Evolutionary conservation across 2,329 filamentous ascomycete species (phyloP).

Genomic region (Cladosporium phlei): DNA sequence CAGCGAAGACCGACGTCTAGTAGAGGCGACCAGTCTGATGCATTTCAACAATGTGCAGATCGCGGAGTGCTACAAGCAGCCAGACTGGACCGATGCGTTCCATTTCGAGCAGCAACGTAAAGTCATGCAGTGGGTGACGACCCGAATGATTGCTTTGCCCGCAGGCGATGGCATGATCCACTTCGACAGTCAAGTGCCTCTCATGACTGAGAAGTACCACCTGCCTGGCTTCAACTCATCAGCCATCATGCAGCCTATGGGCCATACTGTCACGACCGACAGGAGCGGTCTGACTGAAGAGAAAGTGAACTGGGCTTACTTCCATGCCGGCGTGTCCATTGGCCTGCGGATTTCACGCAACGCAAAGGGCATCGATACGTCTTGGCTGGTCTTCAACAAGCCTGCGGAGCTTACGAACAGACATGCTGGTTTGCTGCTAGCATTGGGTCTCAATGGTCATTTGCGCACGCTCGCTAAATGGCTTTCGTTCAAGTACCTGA

Average conservation of each 20-base stretch:
- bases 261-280: conserved; percentile 90
- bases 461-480: conserved; percentile 93
- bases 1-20: conserved; percentile 81
- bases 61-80: conserved; percentile 69
- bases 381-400: conserved; percentile 98
- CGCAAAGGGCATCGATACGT: conserved; percentile 92
- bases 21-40: conserved; percentile 79
- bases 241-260: conserved; percentile 85
- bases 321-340: conserved; percentile 91
- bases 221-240: conserved; percentile 88
- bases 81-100: conserved; percentile 77
- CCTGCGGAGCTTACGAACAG: conserved; percentile 87
- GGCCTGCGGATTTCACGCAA: conserved; percentile 85
- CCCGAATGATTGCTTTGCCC: conserved; percentile 82
- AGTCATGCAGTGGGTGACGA: conserved; percentile 77
- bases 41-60: conserved; percentile 76
- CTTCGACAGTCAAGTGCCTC: conserved; percentile 78
- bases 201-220: conserved; percentile 87
- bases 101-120: conserved; percentile 90
- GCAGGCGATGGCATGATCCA: conserved; percentile 82
- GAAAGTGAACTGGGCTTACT: conserved; percentile 97
- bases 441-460: conserved; percentile 88
- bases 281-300: conserved; percentile 85
- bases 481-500: conserved; percentile 99
- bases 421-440: conserved; percentile 91